Base-by-base conservation (phyloP, 2,329 filamentous ascomycete genomes). In the Alternaria sp. region DNA sequence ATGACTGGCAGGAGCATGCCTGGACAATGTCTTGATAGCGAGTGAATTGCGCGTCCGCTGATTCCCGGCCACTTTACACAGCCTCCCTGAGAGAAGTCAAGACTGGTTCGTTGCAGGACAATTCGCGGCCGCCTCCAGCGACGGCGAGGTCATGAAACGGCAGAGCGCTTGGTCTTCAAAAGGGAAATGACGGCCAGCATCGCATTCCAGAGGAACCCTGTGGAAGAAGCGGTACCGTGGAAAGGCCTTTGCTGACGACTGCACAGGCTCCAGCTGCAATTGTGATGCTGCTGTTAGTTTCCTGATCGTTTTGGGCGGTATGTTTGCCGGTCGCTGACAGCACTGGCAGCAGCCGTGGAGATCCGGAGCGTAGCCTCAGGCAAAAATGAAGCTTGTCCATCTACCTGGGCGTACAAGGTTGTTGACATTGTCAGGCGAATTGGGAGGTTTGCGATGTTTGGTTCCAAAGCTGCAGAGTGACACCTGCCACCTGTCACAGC, bases 1-100 rank as follows among this genome's bases (percentile, higher is more conserved):
- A 66, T 65, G 34, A 65, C 49, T 66, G 63, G 58, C 58, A 56
- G 61, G 51, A 50, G 54, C 46, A 45, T 40, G 17, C 31, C 51
- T 49, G 23, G 51, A 51, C 40, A 36, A 58, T 42, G 23, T 48
- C 53, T 48, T 51, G 54, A 59, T 46, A 33, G 40, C 56, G 40
- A 55, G 46, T 24, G 37, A 51, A 59, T 59, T 59, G 56, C 56
- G 56, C 52, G 56, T 59, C 56, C 41, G 54, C 31, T 40, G 33
- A 42, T 31, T 42, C 48, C 36, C 41, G 49, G 49, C 49, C 21
- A n/a, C 21, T 23, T 31, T 17, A 42, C 56, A 56, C 56, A 59
- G 56, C 56, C 56, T 51, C 56, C 34, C 46, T 56, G 51, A 58
- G 51, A 14, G n/a, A 23, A 34, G 17, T 51, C 52, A 33, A 46